Evolutionary conservation across 202 grass and related monocot species (phyloP), one percentile per base, ranked within the genome.

Genomic region (Panicum virgatum): DNA sequence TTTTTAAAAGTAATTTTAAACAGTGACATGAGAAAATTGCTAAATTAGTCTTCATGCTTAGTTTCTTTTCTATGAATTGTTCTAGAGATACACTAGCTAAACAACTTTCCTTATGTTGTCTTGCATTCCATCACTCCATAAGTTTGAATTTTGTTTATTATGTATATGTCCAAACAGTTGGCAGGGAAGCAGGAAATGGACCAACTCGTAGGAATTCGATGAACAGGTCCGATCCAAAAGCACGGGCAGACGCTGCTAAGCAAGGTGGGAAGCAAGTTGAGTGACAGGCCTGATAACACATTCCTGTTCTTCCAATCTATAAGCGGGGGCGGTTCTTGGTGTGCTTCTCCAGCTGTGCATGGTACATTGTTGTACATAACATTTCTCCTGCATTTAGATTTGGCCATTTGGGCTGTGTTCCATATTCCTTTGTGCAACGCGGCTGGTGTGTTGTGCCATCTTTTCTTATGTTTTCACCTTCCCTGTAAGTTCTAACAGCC

Each of bases 181-280:
- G 77, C n/a, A 39, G 47, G 23, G 84, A 79, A 71, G 81, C 77
- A 78, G 66, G 52, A 50, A 87, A 79, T 62, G 81, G 42, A 14
- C 5, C 80, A 36, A 66, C 68, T 11, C 69, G 51, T 38, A 89
- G 34, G 56, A 82, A 61, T 62, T 30, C 32, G n/a, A 63, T 84
- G 56, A 78, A 74, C 67, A 42, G 37, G 42, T 85, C 84, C 22
- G 84, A 69, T 72, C 32, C 0, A 9, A 89, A 89, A 87, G 62
- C 76, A 37, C 29, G 25, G n/a, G 65, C 45, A 22, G 83, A 61
- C 0, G 10, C 61, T 84, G 48, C 78, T 52, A 76, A 87, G 76
- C 84, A 83, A 81, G 66, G 36, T 50, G 39, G 14, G 71, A 81
- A 84, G 71, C 81, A 80, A 69, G 65, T 87, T 30, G 76, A 92